A percentile compares a stretch with the other conserved stretches of the same genome.
Conservation (phyloP, 75 land plant species). For the Pinus albicaulis region DNA sequence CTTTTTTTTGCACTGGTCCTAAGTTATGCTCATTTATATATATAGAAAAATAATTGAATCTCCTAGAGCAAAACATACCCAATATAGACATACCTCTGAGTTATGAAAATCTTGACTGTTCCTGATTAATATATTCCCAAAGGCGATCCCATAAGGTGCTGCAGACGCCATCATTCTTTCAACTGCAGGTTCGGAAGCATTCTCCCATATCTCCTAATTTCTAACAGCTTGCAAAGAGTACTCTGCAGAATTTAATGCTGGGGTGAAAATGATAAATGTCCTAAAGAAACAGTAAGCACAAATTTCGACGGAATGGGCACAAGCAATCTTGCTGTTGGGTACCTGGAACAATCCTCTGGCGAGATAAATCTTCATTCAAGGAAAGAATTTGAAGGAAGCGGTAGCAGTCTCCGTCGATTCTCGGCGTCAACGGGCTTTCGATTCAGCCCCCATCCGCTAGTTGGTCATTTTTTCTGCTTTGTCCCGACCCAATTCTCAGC, state of each 20-base stretch:
- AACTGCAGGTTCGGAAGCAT: neutral
- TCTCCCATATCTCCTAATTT: neutral
- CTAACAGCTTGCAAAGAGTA: neutral
- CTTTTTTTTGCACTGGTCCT: no score
- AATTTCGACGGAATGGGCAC: constrained; percentile 4
- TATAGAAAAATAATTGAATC: no score
- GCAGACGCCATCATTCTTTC: neutral
- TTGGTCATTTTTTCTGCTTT: no score
- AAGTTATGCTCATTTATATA: no score
- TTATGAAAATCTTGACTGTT: neutral
- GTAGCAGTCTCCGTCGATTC: no score
- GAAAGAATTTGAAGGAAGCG: no score
- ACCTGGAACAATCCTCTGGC: neutral
- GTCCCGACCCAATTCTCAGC: no score
- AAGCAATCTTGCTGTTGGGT: neutral
- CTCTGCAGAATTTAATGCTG: neutral
- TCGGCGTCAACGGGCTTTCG: no score
- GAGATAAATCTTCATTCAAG: no score
- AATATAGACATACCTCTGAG: neutral
- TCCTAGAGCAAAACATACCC: no score
- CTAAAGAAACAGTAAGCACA: neutral
- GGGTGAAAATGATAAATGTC: neutral
- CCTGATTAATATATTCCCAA: neutral
- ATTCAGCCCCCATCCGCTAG: no score
- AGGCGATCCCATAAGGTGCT: neutral